These are phyloP conservation scores for Apiospora phragmitis DNA, from an alignment of 2,329 filamentous ascomycete species.

Conservation along the genomic window DNA sequence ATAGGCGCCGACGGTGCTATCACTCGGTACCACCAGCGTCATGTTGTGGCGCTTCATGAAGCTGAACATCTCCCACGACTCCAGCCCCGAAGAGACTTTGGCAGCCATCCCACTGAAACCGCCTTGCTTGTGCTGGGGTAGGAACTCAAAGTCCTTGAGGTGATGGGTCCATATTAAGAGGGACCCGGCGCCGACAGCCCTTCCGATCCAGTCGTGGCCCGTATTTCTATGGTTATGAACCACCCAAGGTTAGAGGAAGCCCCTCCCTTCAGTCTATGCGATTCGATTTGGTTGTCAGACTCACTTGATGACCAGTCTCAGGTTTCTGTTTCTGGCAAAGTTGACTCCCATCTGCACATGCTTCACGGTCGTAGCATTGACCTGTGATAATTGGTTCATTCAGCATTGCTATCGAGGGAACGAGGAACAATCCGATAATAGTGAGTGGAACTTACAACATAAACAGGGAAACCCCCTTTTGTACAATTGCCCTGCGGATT, in stretches of 20 bases:
- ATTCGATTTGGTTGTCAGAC: conserved; percentile 37
- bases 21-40: conserved; percentile 40
- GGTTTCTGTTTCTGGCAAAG: conserved; percentile 35
- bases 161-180: conserved; percentile 34
- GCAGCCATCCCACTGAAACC: conserved; percentile 26
- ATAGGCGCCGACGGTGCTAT: conserved; percentile 38
- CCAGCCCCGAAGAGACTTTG: conserved; percentile 25
- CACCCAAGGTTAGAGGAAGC: neutral
- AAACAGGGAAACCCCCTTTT: neutral
- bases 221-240: conserved; percentile 18
- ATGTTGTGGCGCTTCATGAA: conserved; percentile 23
- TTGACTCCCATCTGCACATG: conserved; percentile 36
- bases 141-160: conserved; percentile 26
- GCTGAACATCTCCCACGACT: conserved; percentile 21
- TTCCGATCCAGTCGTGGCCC: conserved; percentile 32
- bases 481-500: neutral
- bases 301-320: conserved; percentile 38
- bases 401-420: neutral
- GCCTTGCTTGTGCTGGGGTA: conserved; percentile 22
- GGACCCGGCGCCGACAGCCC: conserved; percentile 28
- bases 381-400: conserved; percentile 29
- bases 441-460: neutral
- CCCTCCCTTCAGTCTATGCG: conserved; percentile 23
- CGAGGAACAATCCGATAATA: conserved; percentile 21
- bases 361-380: conserved; percentile 36